A percentile compares a stretch with the other conserved stretches of the same genome.
Conservation (phyloP, 495 filamentous ascomycete genomes). For the Tuber microsphaerosporum region DNA sequence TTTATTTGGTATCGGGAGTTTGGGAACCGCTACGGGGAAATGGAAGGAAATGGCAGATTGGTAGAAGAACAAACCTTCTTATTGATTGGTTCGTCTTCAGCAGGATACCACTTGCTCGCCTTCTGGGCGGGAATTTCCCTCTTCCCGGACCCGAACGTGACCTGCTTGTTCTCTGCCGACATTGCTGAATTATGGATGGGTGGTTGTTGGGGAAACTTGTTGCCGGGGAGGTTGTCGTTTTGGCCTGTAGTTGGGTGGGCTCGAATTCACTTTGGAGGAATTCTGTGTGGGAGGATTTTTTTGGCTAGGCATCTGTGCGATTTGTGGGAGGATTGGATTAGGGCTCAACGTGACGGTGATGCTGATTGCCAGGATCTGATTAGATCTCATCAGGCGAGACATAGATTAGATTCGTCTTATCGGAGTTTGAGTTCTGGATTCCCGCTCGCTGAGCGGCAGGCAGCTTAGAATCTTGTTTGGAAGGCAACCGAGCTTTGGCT, state of each 20-base stretch:
- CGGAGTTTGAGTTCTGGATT: not conserved
- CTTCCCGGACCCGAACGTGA: slow-evolving; percentile 97
- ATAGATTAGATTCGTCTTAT: not conserved
- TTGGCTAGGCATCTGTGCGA: not conserved
- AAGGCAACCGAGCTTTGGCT: not conserved
- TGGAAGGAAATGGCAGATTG: no score
- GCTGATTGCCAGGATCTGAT: not conserved
- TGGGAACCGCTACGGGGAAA: no score
- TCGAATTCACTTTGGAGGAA: slow-evolving; percentile 1
- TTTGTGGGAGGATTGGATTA: not conserved
- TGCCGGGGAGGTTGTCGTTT: slow-evolving; percentile 28
- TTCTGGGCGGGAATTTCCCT: slow-evolving; percentile 78
- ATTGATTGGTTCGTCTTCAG: slow-evolving; percentile 80
- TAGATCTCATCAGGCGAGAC: not conserved
- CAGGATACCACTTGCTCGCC: slow-evolving; percentile 99
- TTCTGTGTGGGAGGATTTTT: not conserved
- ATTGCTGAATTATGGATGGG: slow-evolving; percentile 23
- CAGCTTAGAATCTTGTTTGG: not conserved
- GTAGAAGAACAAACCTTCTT: no score
- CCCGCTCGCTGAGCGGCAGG: not conserved
- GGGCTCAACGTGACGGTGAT: slow-evolving; percentile 1
- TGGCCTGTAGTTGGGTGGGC: slow-evolving; percentile 20
- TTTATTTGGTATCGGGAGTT: no score
- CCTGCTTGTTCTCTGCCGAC: slow-evolving; percentile 55
- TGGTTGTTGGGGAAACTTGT: slow-evolving; percentile 25